Base-by-base conservation (phyloP, 169 alveolate genomes). In the Theileria orientalis region DNA sequence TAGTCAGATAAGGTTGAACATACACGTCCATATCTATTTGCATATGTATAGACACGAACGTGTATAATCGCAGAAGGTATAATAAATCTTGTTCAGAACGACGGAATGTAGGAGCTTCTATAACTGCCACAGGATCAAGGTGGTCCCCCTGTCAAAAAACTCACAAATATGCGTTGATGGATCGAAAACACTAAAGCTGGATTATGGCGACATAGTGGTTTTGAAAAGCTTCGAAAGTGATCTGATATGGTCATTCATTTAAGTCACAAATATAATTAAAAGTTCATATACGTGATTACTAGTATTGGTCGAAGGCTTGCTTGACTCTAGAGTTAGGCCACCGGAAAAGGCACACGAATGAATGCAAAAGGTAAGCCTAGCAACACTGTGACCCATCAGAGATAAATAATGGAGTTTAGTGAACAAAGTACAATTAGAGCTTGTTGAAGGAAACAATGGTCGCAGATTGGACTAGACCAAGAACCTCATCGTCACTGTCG, bases 391-490 rank as follows among this genome's bases (percentile, higher is more conserved):
- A n/a, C n/a, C n/a, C n/a, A n/a, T n/a, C n/a, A n/a, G 30, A 54
- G 14, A n/a, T 54, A 54, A 14, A 13, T 21, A 54, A n/a, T 19
- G 14, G 30, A 9, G 11, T 54, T 11, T 54, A 54, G 30, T 19
- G 14, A 14, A 14, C 9, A 16, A 54, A 9, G 16, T 6, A 30
- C n/a, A 21, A 25, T 89, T 66, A 92, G 47, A 92, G 89, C 83
- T 92, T 92, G 76, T 92, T 92, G 90, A 92, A 92, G 54, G 95
- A 88, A 44, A 88, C 94, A 40, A 92, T 92, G 66, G 86, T 91
- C 66, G 95, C 95, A 25, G 95, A 88, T 69, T 92, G 95, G 33
- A 92, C 95, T 27, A 92, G 85, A 25, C 95, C 94, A 21, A 76
- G 75, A n/a, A 68, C 77, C 73, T 86, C 92, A 3, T 89, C 93